These are phyloP conservation scores for Scheffersomyces illinoinensis DNA, from an alignment of 1,139 yeast genomes.

Conservation along the genomic window DNA sequence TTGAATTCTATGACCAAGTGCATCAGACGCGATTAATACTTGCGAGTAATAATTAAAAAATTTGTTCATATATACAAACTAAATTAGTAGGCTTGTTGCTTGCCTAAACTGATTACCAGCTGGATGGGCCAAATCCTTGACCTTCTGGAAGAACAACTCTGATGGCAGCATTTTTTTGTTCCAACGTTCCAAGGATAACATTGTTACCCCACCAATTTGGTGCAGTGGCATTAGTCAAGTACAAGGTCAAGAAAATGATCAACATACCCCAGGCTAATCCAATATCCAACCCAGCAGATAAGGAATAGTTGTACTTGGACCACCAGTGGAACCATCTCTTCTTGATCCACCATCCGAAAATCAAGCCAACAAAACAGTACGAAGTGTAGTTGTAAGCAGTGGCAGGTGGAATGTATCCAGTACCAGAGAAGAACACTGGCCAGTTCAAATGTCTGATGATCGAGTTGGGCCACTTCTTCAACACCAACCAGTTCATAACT, in stretches of 20 bases:
- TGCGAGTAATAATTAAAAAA: not conserved
- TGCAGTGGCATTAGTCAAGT: conserved; percentile 31
- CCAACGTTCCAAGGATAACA: conserved; percentile 30
- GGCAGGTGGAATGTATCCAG: conserved; percentile 50
- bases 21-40: not conserved
- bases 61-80: not conserved
- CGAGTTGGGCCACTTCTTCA: conserved; percentile 50
- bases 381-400: conserved; percentile 46
- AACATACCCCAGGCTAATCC: conserved; percentile 56
- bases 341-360: conserved; percentile 36
- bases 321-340: conserved; percentile 57
- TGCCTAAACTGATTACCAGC: conserved; percentile 16
- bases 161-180: conserved; percentile 12
- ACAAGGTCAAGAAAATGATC: conserved; percentile 45
- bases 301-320: conserved; percentile 61
- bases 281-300: conserved; percentile 59
- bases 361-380: conserved; percentile 36
- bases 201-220: conserved; percentile 62
- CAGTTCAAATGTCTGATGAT: conserved; percentile 46
- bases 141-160: conserved; percentile 13
- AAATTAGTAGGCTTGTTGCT: not conserved
- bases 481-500: conserved; percentile 44
- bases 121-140: conserved; percentile 21
- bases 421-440: conserved; percentile 51
- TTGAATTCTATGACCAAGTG: not conserved